phyloP scores from a whole-genome alignment of 495 filamentous ascomycete species.

The Xylaria grammica region DNA sequence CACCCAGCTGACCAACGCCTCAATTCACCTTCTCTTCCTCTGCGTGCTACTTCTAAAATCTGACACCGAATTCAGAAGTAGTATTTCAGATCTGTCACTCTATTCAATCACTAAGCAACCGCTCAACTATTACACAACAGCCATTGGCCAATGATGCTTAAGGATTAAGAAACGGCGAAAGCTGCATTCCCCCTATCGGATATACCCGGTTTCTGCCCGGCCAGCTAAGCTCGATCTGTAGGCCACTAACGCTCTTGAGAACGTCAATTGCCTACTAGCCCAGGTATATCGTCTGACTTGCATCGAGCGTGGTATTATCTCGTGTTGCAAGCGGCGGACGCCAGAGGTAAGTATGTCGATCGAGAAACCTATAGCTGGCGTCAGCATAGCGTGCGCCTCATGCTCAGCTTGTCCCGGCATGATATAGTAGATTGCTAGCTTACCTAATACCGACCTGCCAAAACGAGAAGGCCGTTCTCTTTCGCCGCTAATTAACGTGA shows the following conservation, averaged over 20 bases:
- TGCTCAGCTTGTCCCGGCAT: background rate
- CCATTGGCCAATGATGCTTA: conserved; percentile 8
- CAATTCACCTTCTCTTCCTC: conserved; percentile 5
- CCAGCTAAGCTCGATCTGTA: background rate
- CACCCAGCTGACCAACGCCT: background rate
- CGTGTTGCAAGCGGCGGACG: background rate
- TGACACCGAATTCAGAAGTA: conserved; percentile 1
- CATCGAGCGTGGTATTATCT: conserved; percentile 3
- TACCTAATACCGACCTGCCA: background rate
- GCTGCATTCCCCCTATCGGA: background rate
- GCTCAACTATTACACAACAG: conserved; percentile 1
- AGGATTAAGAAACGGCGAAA: conserved; percentile 8
- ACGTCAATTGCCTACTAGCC: background rate
- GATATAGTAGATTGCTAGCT: background rate
- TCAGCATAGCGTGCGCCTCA: conserved; percentile 12
- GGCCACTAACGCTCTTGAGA: background rate
- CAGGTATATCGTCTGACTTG: background rate
- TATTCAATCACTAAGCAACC: background rate
- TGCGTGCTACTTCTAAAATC: conserved; percentile 4
- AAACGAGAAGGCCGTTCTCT: background rate
- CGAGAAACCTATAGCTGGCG: conserved; percentile 4
- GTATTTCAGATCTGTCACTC: conserved; percentile 13
- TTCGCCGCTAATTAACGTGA: no score
- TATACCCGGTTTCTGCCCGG: conserved; percentile 5
- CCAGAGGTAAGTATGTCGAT: background rate